These are phyloP conservation scores for Primulina huaijiensis DNA, from an alignment of 257 asterid genomes.

Conservation along the genomic window DNA sequence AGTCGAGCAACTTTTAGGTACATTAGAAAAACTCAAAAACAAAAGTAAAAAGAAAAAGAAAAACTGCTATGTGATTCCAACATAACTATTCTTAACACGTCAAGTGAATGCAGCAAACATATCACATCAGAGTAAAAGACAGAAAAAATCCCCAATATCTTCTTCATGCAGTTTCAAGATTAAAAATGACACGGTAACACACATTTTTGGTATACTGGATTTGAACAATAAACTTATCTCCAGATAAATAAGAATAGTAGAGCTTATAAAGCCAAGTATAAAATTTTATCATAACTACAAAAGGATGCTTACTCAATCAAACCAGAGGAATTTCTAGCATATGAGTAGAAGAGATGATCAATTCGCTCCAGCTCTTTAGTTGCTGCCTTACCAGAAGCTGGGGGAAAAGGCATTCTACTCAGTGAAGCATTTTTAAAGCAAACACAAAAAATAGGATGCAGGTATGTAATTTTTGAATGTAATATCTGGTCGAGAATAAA, in stretches of 20 bases:
- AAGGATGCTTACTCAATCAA: slow-evolving; percentile 65
- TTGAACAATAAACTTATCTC: neutral
- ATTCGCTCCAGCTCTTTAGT: slow-evolving; percentile 54
- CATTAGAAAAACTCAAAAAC: neutral
- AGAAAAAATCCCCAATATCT: neutral
- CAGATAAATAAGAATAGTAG: neutral
- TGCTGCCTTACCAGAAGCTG: slow-evolving; percentile 67
- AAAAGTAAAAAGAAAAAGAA: slow-evolving; percentile 5
- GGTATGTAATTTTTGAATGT: neutral
- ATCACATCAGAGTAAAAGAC: neutral
- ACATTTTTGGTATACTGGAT: neutral
- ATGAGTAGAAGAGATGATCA: slow-evolving; percentile 56
- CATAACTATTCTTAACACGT: neutral
- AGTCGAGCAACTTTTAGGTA: slow-evolving; percentile 18
- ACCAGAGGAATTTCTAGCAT: slow-evolving; percentile 45
- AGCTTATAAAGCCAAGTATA: neutral
- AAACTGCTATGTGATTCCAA: neutral
- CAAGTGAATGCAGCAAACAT: neutral
- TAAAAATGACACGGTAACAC: neutral
- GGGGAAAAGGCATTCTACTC: slow-evolving; percentile 22
- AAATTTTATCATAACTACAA: slow-evolving; percentile 10
- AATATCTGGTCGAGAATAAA: neutral
- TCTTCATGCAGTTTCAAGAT: neutral
- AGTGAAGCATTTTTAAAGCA: slow-evolving; percentile 9
- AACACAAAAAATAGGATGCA: neutral